Evolutionary conservation across 768 basidiomycete species (phyloP).

Genomic region (Suillus subaureus): DNA sequence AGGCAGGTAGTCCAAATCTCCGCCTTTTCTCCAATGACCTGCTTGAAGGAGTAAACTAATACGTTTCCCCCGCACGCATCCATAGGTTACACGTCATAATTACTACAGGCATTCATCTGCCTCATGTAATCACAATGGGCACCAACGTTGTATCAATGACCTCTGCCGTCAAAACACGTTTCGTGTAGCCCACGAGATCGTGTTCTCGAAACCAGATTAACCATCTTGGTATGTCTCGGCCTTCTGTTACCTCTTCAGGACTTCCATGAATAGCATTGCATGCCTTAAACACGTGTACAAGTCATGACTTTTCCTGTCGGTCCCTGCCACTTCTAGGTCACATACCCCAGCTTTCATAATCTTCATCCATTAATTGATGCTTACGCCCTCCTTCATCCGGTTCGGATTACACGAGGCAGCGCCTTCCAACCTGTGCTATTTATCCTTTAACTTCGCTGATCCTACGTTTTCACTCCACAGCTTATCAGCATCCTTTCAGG

Average conservation of each 20-base stretch:
- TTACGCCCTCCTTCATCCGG: slow-evolving; percentile 18
- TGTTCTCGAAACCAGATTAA: neutral
- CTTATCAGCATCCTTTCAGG: slow-evolving; percentile 3
- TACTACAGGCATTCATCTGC: neutral
- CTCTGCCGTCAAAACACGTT: neutral
- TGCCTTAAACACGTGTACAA: slow-evolving; percentile 29
- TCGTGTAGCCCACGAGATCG: neutral
- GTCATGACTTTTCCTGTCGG: slow-evolving; percentile 19
- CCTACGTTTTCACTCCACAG: slow-evolving; percentile 6
- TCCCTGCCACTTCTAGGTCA: slow-evolving; percentile 10
- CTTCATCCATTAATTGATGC: slow-evolving; percentile 16
- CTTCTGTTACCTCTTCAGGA: slow-evolving; percentile 1
- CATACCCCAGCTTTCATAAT: slow-evolving; percentile 16
- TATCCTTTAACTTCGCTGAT: slow-evolving; percentile 12
- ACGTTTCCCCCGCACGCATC: neutral
- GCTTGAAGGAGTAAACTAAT: neutral
- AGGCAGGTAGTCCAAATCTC: neutral
- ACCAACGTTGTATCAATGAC: slow-evolving; percentile 5
- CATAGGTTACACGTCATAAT: slow-evolving; percentile 1
- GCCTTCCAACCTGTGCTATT: slow-evolving; percentile 13
- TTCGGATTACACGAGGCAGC: slow-evolving; percentile 31
- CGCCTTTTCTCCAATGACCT: neutral
- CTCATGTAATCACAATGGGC: slow-evolving; percentile 1
- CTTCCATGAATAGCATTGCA: slow-evolving; percentile 23
- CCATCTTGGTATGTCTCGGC: neutral